Conservation (phyloP, 306 rosid species). For the Castanea mollissima region DNA sequence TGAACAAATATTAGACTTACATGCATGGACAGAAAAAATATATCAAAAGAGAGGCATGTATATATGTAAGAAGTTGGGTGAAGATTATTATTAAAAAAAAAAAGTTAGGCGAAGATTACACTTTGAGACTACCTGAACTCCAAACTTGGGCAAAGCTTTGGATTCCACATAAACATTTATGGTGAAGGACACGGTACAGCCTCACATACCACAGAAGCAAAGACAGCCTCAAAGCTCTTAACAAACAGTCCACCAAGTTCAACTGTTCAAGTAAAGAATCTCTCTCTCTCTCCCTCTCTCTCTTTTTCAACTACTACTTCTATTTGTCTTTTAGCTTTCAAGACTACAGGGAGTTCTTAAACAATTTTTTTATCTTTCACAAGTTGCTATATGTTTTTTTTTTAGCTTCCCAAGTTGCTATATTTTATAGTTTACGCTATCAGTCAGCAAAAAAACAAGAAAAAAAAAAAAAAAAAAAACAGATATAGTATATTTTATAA, state of each 20-base stretch:
- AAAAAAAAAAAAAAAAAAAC: no score
- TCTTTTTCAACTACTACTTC: constrained; percentile 8
- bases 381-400: no score
- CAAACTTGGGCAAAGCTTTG: constrained; percentile 14
- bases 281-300: constrained; percentile 19
- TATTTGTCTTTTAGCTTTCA: background rate
- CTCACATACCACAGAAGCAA: constrained; percentile 1
- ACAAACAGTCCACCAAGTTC: constrained; percentile 20
- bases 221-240: constrained; percentile 2
- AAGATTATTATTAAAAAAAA: background rate
- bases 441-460: no score
- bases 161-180: constrained; percentile 17
- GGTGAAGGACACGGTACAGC: constrained; percentile 5
- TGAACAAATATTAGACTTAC: constrained; percentile 27
- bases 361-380: background rate
- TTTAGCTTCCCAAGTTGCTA: no score
- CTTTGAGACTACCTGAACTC: constrained; percentile 34
- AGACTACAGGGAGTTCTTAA: background rate
- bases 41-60: constrained; percentile 1
- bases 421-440: background rate
- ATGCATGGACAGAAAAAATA: constrained; percentile 26
- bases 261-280: constrained; percentile 45
- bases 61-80: constrained; percentile 3
- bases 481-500: background rate
- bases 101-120: constrained; percentile 15